Conservation (phyloP, 306 rosid genomes). For the Corylus avellana region DNA sequence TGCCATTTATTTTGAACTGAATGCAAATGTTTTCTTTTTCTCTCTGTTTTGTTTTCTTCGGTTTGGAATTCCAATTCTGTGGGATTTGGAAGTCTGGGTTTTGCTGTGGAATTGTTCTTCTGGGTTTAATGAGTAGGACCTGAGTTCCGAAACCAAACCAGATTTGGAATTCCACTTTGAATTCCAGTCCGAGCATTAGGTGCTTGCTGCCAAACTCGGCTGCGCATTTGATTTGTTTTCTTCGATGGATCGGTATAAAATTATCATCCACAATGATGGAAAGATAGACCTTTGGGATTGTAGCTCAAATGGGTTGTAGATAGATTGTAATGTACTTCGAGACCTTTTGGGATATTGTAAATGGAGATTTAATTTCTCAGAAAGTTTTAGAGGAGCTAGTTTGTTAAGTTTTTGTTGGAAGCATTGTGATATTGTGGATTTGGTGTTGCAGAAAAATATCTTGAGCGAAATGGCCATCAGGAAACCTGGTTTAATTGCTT, state of each 20-base stretch:
- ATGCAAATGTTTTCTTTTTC: too few relatives aligned
- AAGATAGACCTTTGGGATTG: neutral
- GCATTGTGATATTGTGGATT: constrained; percentile 17
- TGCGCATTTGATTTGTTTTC: neutral
- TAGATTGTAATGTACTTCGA: neutral
- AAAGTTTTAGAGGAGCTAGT: neutral
- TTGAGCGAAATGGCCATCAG: constrained; percentile 49
- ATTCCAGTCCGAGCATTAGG: neutral
- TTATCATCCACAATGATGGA: neutral
- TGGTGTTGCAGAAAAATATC: constrained; percentile 12
- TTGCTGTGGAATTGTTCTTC: neutral
- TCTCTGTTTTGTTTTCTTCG: too few relatives aligned
- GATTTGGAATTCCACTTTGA: neutral
- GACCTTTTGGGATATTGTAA: neutral
- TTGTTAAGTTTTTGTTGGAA: neutral
- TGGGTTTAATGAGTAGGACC: neutral
- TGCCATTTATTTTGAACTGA: too few relatives aligned
- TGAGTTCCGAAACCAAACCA: neutral
- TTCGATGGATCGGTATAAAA: neutral
- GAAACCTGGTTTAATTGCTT: constrained; percentile 81
- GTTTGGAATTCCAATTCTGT: neutral
- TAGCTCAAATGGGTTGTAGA: neutral
- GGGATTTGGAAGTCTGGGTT: neutral
- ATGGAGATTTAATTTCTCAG: neutral
- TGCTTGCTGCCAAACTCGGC: neutral